These are phyloP conservation scores for Sequoia sempervirens DNA, from an alignment of 75 land plant genomes.

Conservation along the genomic window DNA sequence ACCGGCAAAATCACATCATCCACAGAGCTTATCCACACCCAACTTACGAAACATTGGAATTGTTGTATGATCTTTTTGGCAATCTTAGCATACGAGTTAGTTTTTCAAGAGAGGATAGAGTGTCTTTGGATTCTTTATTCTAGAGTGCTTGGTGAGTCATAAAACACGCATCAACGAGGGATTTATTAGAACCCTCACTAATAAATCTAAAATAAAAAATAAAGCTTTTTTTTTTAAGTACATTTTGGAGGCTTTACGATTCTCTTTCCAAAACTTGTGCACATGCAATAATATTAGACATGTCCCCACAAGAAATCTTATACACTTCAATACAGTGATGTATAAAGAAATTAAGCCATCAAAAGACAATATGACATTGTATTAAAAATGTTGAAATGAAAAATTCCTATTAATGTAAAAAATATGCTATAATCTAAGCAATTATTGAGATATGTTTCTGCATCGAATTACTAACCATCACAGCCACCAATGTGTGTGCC, in stretches of 20 bases:
- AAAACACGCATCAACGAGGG: no score
- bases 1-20: no score
- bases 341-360: not conserved
- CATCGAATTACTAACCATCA: constrained; percentile 43
- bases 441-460: not conserved
- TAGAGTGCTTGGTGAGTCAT: no score
- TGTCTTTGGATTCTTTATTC: no score
- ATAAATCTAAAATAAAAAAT: no score
- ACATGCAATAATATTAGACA: not conserved
- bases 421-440: not conserved
- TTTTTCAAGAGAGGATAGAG: no score
- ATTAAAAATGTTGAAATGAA: not conserved
- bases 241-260: not conserved
- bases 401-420: not conserved
- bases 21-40: no score
- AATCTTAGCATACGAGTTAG: no score
- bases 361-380: not conserved
- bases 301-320: not conserved
- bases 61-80: no score
- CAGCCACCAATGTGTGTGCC: constrained; percentile 99
- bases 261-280: not conserved
- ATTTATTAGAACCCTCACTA: no score
- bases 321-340: not conserved
- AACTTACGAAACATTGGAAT: no score
- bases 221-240: not conserved